Percentiles rank a stretch among this genome's conserved stretches.
Evolutionary conservation across 192 early-diverging fungal species (phyloP).

Genomic region (Kappamyces sp.): DNA sequence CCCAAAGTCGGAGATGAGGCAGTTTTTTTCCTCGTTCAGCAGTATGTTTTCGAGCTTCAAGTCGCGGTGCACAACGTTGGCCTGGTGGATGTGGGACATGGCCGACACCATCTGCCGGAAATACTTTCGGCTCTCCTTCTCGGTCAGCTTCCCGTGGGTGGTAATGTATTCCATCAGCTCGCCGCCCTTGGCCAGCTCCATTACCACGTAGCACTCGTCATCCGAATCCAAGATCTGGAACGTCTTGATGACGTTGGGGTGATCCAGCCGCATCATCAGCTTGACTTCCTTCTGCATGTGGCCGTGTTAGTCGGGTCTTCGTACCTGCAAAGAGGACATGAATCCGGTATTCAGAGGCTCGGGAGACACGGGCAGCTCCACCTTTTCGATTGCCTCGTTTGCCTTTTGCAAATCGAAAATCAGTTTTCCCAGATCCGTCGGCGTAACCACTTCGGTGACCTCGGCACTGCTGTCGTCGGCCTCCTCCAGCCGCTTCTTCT

Average conservation of each 20-base stretch:
- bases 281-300: slow-evolving; percentile 52
- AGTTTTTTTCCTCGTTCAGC: slow-evolving; percentile 42
- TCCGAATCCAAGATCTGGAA: slow-evolving; percentile 60
- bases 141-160: slow-evolving; percentile 41
- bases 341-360: too few relatives aligned
- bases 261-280: slow-evolving; percentile 56
- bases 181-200: slow-evolving; percentile 59
- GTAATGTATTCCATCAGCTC: slow-evolving; percentile 60
- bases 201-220: slow-evolving; percentile 59
- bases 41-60: slow-evolving; percentile 57
- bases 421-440: too few relatives aligned
- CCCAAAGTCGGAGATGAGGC: slow-evolving; percentile 60
- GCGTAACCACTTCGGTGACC: too few relatives aligned
- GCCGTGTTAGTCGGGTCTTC: not conserved
- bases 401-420: not conserved
- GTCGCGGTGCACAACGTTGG: slow-evolving; percentile 59
- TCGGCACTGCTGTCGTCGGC: too few relatives aligned
- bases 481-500: too few relatives aligned
- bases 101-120: slow-evolving; percentile 60
- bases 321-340: not conserved
- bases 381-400: not conserved
- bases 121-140: slow-evolving; percentile 51
- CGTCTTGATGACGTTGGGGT: slow-evolving; percentile 57
- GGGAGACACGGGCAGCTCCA: not conserved
- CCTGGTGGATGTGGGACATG: slow-evolving; percentile 56